Conservation (phyloP, 176 grass and related monocot species). For the Alopecurus myosuroides region DNA sequence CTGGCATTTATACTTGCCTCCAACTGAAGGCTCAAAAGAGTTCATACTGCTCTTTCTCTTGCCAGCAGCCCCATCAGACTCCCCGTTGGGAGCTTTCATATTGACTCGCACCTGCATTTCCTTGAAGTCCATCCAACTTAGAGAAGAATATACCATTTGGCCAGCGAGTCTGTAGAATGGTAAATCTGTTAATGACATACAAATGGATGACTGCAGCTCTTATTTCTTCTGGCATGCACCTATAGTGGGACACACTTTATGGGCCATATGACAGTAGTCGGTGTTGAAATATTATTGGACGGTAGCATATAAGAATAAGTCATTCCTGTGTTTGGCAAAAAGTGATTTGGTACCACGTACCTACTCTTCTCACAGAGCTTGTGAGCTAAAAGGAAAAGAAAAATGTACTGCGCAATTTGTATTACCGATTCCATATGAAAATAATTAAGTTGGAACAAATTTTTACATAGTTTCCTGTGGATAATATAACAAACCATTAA, state of each 20-base stretch:
- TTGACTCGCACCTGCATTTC: conserved; percentile 26
- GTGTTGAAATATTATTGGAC: not conserved
- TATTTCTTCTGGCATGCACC: not conserved
- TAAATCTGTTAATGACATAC: conserved; percentile 18
- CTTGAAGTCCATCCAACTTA: conserved; percentile 64
- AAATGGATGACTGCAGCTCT: not conserved
- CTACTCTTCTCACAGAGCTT: not conserved
- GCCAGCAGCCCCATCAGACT: conserved; percentile 32
- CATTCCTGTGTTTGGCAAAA: not conserved
- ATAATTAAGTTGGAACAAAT: conserved; percentile 1
- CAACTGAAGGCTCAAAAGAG: conserved; percentile 61
- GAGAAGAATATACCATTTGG: conserved; percentile 87
- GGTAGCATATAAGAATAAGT: not conserved
- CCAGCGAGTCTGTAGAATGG: conserved; percentile 62
- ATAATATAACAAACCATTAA: not conserved
- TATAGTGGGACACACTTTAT: not conserved
- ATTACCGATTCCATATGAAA: conserved; percentile 17
- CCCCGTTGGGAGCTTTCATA: conserved; percentile 33
- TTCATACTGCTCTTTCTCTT: conserved; percentile 27
- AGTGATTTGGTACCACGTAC: not conserved
- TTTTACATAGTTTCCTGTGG: conserved; percentile 8
- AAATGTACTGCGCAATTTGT: not conserved
- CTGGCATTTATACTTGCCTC: conserved; percentile 88
- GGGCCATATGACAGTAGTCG: not conserved
- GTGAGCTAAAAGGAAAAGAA: not conserved